Evolutionary conservation across 225 moss, liverwort and hornwort genomes (phyloP), one percentile per base, ranked within the genome.

Genomic region (Marchantia polymorpha): DNA sequence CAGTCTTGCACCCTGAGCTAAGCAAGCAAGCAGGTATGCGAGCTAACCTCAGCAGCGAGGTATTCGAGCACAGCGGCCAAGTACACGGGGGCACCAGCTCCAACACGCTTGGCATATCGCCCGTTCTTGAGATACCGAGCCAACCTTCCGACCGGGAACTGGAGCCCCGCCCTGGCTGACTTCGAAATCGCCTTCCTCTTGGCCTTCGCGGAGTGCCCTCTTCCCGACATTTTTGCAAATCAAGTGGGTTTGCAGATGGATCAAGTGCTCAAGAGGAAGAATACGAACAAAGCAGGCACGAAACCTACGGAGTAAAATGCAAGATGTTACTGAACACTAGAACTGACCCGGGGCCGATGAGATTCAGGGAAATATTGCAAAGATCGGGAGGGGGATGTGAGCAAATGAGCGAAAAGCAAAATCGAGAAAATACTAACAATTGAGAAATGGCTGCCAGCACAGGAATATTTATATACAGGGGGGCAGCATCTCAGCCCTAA

Each of bases 51-150:
- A 0, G 92, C 94, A 65, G 92, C 94, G 25, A 94, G 89, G 20
- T 94, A 94, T 53, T 94, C 94, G 61, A 94, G 82, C 79, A 94
- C 92, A 3, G 94, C 94, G 27, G 94, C 90, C 14, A 94, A 83
- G 30, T 94, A 94, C 15, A 94, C 94, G 0, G 92, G 94, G 0
- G 94, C 94, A 64, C 94, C 92, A 56, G 92, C 84, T 58, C 94
- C 94, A 15, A 94, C 92, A 29, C 94, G 92, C 73, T 90, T 87
- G 2, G 94, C 91, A 51, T 92, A 94, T 52, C 92, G 90, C 0
- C 94, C 94, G 69, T 92, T 92, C 86, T 94, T 94, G 74, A 94
- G 63, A 77, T 91, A 94, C 23, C 94, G 87, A 9, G 94, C 91
- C 77, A 94, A 84, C 76, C 94, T 92, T 30, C 94, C 94, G 0